These are phyloP conservation scores for Xerocomus minutiporus DNA, from an alignment of 1,284 basidiomycete genomes.

Conservation along the genomic window DNA sequence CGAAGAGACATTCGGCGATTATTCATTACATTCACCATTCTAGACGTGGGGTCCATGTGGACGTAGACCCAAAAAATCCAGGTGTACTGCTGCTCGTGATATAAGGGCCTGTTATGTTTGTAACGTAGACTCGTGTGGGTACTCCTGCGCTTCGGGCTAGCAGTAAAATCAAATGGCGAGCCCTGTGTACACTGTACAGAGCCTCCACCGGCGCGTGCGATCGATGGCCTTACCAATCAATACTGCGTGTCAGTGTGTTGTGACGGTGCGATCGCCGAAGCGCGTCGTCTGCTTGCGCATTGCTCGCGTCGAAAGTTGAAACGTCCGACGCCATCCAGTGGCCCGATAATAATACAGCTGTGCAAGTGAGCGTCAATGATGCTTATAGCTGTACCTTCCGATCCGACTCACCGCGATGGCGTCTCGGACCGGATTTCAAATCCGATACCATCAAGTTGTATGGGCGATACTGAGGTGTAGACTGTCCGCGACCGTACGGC, in stretches of 20 bases:
- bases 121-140: neutral
- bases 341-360: too few species aligned
- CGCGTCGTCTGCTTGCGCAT: too few species aligned
- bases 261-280: neutral
- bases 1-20: neutral
- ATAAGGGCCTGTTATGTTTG: neutral
- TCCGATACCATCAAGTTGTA: neutral
- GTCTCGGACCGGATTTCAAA: neutral
- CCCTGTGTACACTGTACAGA: too few species aligned
- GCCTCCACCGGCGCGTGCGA: neutral
- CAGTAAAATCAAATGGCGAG: too few species aligned
- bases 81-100: slow-evolving; percentile 58
- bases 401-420: too few species aligned
- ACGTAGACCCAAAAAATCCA: slow-evolving; percentile 76
- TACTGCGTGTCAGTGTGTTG: neutral
- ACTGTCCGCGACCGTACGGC: too few species aligned
- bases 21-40: neutral
- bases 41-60: slow-evolving; percentile 13
- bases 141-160: too few species aligned
- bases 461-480: too few species aligned
- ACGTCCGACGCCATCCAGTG: too few species aligned
- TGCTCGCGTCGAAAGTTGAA: too few species aligned
- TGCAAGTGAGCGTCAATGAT: too few species aligned
- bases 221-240: neutral
- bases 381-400: too few species aligned